These are phyloP conservation scores for Colletotrichum sidae DNA, from an alignment of 2,329 filamentous ascomycete genomes.

Conservation along the genomic window DNA sequence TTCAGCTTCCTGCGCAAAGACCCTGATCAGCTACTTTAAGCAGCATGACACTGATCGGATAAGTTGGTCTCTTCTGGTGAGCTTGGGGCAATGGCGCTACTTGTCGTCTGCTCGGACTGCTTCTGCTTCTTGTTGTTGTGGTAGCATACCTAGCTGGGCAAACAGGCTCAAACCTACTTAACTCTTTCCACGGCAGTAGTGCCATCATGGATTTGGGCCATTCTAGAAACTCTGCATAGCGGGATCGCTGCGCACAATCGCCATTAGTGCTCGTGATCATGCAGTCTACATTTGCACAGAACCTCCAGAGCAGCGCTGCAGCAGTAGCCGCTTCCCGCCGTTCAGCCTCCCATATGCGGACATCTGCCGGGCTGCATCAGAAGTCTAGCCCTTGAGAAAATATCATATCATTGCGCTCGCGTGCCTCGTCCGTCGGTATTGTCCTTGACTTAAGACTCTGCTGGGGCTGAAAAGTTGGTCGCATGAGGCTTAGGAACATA, in stretches of 20 bases:
- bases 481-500: no score
- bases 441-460: no score
- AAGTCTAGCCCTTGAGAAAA: no score
- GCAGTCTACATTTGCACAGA: conserved; percentile 20
- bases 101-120: conserved; percentile 17
- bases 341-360: no score
- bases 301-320: neutral
- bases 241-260: no score
- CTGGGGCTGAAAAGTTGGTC: no score
- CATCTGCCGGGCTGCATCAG: no score
- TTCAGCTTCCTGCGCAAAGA: conserved; percentile 12
- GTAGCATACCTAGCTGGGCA: neutral
- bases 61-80: neutral
- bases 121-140: neutral
- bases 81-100: conserved; percentile 1
- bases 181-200: neutral
- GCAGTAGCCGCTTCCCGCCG: neutral
- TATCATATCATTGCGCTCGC: no score
- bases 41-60: conserved; percentile 20
- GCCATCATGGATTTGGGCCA: neutral
- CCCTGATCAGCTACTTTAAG: neutral
- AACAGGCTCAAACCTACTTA: conserved; percentile 16
- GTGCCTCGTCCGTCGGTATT: no score
- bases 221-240: conserved; percentile 1
- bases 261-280: no score